Evolutionary conservation across 169 alveolate species (phyloP).

Genomic region (Cryptosporidium canis): DNA sequence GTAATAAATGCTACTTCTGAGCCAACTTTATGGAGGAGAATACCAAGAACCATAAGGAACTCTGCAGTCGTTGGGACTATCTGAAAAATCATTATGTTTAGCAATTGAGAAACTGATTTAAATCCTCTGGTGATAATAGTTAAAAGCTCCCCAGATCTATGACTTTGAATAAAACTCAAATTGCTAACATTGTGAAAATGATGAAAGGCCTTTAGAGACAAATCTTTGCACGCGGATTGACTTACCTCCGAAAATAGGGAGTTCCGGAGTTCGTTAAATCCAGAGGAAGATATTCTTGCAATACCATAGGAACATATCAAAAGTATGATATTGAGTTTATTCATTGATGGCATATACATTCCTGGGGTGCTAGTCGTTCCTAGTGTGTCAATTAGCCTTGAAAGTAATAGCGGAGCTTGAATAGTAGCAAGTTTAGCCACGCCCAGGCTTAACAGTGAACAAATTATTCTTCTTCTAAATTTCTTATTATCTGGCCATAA

Average conservation of each 20-base stretch:
- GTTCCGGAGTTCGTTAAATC: constrained; percentile 76
- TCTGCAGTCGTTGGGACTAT: constrained; percentile 83
- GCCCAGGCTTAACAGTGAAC: constrained; percentile 20
- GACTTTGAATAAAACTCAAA: constrained; percentile 79
- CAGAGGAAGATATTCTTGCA: constrained; percentile 73
- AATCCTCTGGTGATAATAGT: constrained; percentile 78
- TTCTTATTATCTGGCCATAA: constrained; percentile 60
- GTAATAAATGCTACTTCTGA: constrained; percentile 82
- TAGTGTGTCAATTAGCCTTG: constrained; percentile 73
- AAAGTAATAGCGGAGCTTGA: constrained; percentile 78
- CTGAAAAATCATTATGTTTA: constrained; percentile 78
- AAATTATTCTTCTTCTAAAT: constrained; percentile 30
- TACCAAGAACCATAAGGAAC: constrained; percentile 81
- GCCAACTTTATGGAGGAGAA: constrained; percentile 85
- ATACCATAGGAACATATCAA: constrained; percentile 45
- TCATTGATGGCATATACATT: background rate
- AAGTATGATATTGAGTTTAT: background rate
- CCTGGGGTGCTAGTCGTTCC: background rate
- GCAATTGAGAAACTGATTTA: constrained; percentile 73
- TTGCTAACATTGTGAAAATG: constrained; percentile 74
- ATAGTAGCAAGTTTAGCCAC: constrained; percentile 77
- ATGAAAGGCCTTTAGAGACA: constrained; percentile 73
- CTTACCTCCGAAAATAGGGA: constrained; percentile 78
- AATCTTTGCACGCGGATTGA: constrained; percentile 76
- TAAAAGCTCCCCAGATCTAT: constrained; percentile 76